Evolutionary conservation across 2,329 filamentous ascomycete genomes (phyloP).

Genomic region (Cladosporium phlei): DNA sequence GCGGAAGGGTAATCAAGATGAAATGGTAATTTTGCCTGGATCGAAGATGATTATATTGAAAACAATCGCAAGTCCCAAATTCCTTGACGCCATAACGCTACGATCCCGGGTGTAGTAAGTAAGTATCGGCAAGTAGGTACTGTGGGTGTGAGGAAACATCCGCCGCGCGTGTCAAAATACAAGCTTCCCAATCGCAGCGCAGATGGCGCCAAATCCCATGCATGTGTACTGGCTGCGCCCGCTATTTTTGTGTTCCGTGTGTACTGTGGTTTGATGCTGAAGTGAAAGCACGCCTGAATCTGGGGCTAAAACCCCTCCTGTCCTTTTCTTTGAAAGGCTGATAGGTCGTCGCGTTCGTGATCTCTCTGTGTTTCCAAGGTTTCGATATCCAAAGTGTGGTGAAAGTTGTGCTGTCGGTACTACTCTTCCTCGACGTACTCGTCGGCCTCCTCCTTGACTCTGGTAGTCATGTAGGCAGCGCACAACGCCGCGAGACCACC

Average conservation of each 20-base stretch:
- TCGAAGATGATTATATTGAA: too few species aligned
- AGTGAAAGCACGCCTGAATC: not conserved
- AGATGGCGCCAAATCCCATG: not conserved
- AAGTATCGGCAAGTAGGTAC: not conserved
- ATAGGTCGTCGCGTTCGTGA: slow-evolving; percentile 2
- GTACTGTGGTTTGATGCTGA: not conserved
- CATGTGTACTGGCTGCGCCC: not conserved
- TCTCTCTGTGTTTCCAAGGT: not conserved
- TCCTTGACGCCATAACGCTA: not conserved
- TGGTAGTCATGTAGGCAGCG: slow-evolving; percentile 67
- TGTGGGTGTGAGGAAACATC: not conserved
- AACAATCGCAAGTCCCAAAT: too few species aligned
- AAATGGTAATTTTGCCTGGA: too few species aligned
- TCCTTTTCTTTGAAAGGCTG: not conserved
- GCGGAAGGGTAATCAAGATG: too few species aligned
- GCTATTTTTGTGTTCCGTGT: not conserved
- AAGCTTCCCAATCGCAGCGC: not conserved
- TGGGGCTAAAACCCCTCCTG: not conserved
- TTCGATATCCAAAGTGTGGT: not conserved
- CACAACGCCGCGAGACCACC: slow-evolving; percentile 74
- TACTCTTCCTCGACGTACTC: slow-evolving; percentile 3
- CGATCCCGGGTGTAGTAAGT: not conserved
- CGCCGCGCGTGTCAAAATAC: not conserved
- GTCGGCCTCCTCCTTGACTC: slow-evolving; percentile 57
- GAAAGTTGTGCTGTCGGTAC: not conserved